These are phyloP conservation scores for Hygrophila difformis DNA, from an alignment of 257 asterid genomes.

Conservation along the genomic window DNA sequence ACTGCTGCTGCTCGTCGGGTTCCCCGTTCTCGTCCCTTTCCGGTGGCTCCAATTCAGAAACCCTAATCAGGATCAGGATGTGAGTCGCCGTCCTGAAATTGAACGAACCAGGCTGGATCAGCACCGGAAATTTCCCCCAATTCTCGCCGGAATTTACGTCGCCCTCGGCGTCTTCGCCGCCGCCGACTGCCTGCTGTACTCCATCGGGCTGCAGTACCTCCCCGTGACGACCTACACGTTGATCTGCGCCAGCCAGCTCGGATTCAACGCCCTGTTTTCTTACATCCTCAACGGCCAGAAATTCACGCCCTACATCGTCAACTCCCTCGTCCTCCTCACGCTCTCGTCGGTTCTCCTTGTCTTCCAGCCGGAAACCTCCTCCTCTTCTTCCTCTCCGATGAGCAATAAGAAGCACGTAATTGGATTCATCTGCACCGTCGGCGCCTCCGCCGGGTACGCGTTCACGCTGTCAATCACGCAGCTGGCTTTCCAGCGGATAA, in stretches of 20 bases:
- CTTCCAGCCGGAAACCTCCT: background rate
- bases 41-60: background rate
- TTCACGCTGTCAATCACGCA: conserved; percentile 1
- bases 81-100: background rate
- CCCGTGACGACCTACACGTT: conserved; percentile 1
- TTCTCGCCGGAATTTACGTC: background rate
- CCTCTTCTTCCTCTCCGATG: too few relatives aligned
- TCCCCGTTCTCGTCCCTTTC: background rate
- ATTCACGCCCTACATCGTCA: background rate
- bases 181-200: background rate
- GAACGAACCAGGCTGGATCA: too few relatives aligned
- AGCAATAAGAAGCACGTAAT: background rate
- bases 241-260: background rate
- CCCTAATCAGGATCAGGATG: background rate
- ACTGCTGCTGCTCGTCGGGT: background rate
- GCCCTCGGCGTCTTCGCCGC: background rate
- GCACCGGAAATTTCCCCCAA: too few relatives aligned
- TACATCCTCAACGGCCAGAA: conserved; percentile 6
- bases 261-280: conserved; percentile 6
- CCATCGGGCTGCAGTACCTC: conserved; percentile 1
- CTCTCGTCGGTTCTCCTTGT: conserved; percentile 1
- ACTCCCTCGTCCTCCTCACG: background rate
- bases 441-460: background rate
- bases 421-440: conserved; percentile 2
- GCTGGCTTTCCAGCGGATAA: background rate